Percentiles rank a stretch among this genome's conserved stretches.
phyloP scores from a whole-genome alignment of 2,329 filamentous ascomycete genomes.

The Fusarium pseudocircinatum region DNA sequence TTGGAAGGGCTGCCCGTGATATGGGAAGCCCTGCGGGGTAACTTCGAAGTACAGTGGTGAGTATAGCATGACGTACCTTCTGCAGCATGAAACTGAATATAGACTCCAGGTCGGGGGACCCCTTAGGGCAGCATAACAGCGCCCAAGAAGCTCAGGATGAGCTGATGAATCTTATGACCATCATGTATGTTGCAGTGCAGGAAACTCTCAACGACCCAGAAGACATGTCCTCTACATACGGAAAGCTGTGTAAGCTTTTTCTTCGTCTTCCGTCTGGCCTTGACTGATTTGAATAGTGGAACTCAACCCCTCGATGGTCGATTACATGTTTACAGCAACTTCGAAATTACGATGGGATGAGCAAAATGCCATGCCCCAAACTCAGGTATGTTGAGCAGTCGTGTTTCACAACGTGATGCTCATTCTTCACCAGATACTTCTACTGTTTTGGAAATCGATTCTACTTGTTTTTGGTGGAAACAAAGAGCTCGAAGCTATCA shows the following conservation, averaged over 20 bases:
- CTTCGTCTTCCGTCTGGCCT: not conserved
- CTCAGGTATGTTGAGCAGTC: slow-evolving; percentile 60
- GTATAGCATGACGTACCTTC: slow-evolving; percentile 16
- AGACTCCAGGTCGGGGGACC: slow-evolving; percentile 57
- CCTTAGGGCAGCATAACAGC: slow-evolving; percentile 50
- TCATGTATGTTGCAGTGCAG: slow-evolving; percentile 70
- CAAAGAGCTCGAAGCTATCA: slow-evolving; percentile 76
- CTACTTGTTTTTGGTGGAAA: slow-evolving; percentile 86
- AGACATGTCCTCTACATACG: slow-evolving; percentile 57
- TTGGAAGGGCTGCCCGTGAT: slow-evolving; percentile 61
- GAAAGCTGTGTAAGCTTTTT: slow-evolving; percentile 61
- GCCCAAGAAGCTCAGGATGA: slow-evolving; percentile 67
- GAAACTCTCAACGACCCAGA: slow-evolving; percentile 62
- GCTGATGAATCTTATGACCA: slow-evolving; percentile 70
- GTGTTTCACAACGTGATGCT: slow-evolving; percentile 12
- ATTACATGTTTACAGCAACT: slow-evolving; percentile 75
- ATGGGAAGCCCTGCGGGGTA: slow-evolving; percentile 60
- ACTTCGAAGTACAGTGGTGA: slow-evolving; percentile 65
- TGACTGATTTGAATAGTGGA: slow-evolving; percentile 53
- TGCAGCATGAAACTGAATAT: slow-evolving; percentile 41
- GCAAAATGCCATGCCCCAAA: slow-evolving; percentile 68
- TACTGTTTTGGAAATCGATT: slow-evolving; percentile 92
- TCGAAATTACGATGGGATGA: slow-evolving; percentile 79
- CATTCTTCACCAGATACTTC: slow-evolving; percentile 66
- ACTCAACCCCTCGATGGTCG: slow-evolving; percentile 73